Evolutionary conservation across 2,329 filamentous ascomycete genomes (phyloP), one percentile per base, ranked within the genome.

Genomic region (Meredithiella fracta): DNA sequence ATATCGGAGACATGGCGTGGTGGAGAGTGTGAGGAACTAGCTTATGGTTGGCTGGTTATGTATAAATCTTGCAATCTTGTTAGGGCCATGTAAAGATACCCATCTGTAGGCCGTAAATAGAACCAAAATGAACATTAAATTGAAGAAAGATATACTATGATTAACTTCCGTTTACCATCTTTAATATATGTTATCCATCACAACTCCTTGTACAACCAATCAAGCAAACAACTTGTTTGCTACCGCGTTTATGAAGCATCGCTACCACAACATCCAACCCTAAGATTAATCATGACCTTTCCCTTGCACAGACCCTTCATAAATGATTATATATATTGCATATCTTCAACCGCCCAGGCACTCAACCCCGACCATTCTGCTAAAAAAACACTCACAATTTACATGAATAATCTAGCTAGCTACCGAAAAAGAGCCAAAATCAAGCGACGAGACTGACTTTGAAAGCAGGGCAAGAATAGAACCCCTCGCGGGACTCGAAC

Each of bases 401-500:
- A 26, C 37, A 44, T 17, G 6, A 3, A 20, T 11, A 54, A 25
- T 25, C 50, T 11, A 15, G 8, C 6, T 1, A 23, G 8, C 51
- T 22, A 9, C 17, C 23, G 25, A 29, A 47, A 47, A 20, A 22
- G 14, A 15, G 3, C 5, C 25, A n/a, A 53, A 40, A 51, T 29
- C 4, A 51, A 17, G 34, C 37, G 37, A 15, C 7, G 1, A 14
- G 11, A 58, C 47, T 49, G 31, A n/a, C 20, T 51, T 15, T 17
- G 25, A 20, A 47, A 23, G 37, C 14, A 14, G 23, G 38, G 25
- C 26, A 34, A 51, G 47, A 49, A 7, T 31, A 37, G 31, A 55
- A 58, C 57, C 54, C 57, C 57, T 54, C 57, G 57, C 57, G 57
- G 57, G 57, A 58, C 57, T 58, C 57, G 57, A 58, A 58, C 57